phyloP scores from a whole-genome alignment of 202 grass and related monocot species.

The Brachypodium distachyon region DNA sequence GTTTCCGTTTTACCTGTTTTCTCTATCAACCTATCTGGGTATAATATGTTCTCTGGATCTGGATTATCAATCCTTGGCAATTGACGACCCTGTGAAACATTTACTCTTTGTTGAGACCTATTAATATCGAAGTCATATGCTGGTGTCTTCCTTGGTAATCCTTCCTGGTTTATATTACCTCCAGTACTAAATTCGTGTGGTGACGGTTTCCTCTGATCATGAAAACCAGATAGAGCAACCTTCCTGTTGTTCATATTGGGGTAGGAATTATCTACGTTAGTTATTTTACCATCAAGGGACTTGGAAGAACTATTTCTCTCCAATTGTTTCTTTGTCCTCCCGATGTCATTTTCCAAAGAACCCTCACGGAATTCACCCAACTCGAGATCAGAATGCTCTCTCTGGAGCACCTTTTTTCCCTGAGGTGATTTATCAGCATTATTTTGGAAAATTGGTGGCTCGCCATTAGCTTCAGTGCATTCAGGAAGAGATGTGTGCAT shows the following conservation, averaged over 20 bases:
- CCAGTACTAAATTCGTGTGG: conserved; percentile 27
- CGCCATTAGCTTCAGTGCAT: conserved; percentile 33
- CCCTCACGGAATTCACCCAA: conserved; percentile 82
- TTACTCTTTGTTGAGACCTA: conserved; percentile 42
- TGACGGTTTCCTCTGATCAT: conserved; percentile 41
- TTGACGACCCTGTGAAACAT: conserved; percentile 39
- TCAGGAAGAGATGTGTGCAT: conserved; percentile 26
- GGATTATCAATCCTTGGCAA: conserved; percentile 39
- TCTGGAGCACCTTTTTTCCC: conserved; percentile 49
- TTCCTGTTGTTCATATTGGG: conserved; percentile 37
- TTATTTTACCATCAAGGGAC: conserved; percentile 53
- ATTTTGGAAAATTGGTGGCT: conserved; percentile 23
- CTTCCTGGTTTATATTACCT: conserved; percentile 42
- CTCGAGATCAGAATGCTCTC: conserved; percentile 91
- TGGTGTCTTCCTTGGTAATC: conserved; percentile 21
- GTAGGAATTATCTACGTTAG: conserved; percentile 31
- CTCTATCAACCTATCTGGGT: conserved; percentile 31
- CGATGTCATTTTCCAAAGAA: conserved; percentile 50
- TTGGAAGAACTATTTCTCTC: conserved; percentile 89
- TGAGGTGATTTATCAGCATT: conserved; percentile 47
- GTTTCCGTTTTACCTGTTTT: conserved; percentile 37
- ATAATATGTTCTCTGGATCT: conserved; percentile 34
- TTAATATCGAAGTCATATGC: conserved; percentile 41
- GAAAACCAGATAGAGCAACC: conserved; percentile 14
- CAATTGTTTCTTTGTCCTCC: conserved; percentile 48